Percentiles rank a stretch among this genome's conserved stretches.
Conservation (phyloP, 2,329 filamentous ascomycete genomes). For the Didymosphaeria variabile region DNA sequence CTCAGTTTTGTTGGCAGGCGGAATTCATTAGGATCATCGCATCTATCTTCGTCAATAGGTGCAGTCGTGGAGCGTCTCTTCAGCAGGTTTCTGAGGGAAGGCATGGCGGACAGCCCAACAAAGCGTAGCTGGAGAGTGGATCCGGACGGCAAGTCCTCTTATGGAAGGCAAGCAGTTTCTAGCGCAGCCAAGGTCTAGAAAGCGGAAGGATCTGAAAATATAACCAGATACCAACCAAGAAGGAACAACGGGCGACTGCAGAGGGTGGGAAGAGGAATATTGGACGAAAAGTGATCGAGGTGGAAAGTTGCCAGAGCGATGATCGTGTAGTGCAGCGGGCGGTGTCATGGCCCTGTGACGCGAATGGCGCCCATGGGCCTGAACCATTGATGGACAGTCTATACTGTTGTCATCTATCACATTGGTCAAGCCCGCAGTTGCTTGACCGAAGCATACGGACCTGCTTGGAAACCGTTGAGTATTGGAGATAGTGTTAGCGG, state of each 20-base stretch:
- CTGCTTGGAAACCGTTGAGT: neutral
- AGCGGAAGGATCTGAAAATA: too few relatives aligned
- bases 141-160: too few relatives aligned
- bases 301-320: neutral
- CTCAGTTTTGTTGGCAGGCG: conserved; percentile 5
- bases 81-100: neutral
- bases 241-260: neutral
- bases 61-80: neutral
- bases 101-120: neutral
- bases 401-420: neutral
- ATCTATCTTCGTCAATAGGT: neutral
- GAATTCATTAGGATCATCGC: conserved; percentile 5
- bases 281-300: neutral
- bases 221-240: too few relatives aligned
- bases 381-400: neutral
- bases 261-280: neutral
- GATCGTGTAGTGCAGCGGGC: neutral
- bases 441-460: neutral
- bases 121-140: too few relatives aligned
- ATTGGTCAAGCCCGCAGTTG: neutral
- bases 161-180: too few relatives aligned
- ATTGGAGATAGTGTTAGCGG: neutral
- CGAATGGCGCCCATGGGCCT: neutral
- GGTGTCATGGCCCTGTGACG: neutral
- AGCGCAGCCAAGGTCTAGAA: too few relatives aligned